Base-by-base conservation (phyloP, 2,329 filamentous ascomycete genomes). In the Orbilia ellipsospora region DNA sequence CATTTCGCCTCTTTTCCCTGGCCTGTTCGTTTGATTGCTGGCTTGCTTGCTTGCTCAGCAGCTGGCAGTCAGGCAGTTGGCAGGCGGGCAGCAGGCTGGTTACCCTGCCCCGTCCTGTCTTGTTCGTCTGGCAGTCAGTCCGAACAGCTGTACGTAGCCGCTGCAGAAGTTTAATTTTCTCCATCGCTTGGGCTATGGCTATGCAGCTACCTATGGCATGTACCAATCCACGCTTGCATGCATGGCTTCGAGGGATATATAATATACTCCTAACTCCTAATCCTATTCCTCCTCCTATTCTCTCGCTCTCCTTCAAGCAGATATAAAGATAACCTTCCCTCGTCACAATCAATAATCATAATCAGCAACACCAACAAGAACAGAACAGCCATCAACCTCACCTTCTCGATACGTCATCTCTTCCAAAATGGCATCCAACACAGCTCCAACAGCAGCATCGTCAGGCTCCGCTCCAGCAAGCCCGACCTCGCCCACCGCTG, bases 401-500 rank as follows among this genome's bases (percentile, higher is more conserved):
- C 15, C 51, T 2, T 56, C 13, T 10, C 16, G 3, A 50, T 26
- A 59, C 44, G 42, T 61, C 44, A 40, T 18, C 44, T 8, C 20
- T 4, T 31, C 23, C 60, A 56, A 40, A 60, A 69, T 76, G 64
- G 56, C 72, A 36, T 20, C 20, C 63, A 60, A 69, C 55, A 6
- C 31, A 36, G 31, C 31, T 36, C 31, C 31, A 69, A 57, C 61
- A 56, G 31, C 31, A 36, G 10, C 31, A 10, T 36, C 31, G 31
- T 36, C 64, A 44, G 45, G 59, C 7, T 59, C 64, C 36, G 64
- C 56, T n/a, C 64, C 72, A 8, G 44, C 66, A n/a, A 76, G 72
- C 51, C 66, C 64, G 54, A 76, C 64, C 48, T 70, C 66, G 23
- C 72, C 64, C 26, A 70, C 60, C 16, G 55, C 64, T 20, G 72